phyloP scores from a whole-genome alignment of 2,329 filamentous ascomycete species.

The Penicillium sp. region DNA sequence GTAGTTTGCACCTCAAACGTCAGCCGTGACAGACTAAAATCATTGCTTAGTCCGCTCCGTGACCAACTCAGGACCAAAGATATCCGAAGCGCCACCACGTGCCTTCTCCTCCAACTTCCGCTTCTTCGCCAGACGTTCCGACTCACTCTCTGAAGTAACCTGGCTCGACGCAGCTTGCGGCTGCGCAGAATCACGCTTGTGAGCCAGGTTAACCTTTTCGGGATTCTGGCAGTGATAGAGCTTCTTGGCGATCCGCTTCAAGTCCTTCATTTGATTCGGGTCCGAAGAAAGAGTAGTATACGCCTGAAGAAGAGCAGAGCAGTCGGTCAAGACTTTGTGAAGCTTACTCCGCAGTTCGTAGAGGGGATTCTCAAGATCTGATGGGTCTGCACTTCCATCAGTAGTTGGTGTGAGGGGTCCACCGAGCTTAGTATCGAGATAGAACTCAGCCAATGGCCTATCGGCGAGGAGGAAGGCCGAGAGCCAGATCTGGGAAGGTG shows the following conservation, averaged over 20 bases:
- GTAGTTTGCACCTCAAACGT: background rate
- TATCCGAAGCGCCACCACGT: conserved; percentile 25
- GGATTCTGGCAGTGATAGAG: conserved; percentile 51
- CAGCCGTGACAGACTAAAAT: background rate
- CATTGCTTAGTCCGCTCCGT: conserved; percentile 32
- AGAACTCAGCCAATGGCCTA: conserved; percentile 45
- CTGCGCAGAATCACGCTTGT: conserved; percentile 43
- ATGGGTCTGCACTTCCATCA: conserved; percentile 3
- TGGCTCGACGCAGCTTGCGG: conserved; percentile 20
- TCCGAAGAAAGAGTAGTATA: conserved; percentile 41
- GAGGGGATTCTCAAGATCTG: conserved; percentile 22
- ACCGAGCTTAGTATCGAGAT: conserved; percentile 47
- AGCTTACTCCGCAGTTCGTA: conserved; percentile 40
- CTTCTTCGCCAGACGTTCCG: conserved; percentile 42
- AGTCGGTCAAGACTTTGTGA: conserved; percentile 37
- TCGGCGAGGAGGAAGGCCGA: conserved; percentile 77
- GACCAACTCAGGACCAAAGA: conserved; percentile 41
- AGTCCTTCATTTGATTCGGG: conserved; percentile 42
- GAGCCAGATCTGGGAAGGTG: conserved; percentile 90
- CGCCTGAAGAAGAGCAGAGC: conserved; percentile 39
- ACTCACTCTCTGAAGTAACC: conserved; percentile 36
- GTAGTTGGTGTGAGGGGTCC: conserved; percentile 17
- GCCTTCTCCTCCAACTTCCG: conserved; percentile 35
- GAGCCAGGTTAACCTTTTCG: conserved; percentile 46
- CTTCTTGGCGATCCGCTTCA: conserved; percentile 51